Conservation (phyloP, 1,284 basidiomycete genomes). For the Hemileia vastatrix region DNA sequence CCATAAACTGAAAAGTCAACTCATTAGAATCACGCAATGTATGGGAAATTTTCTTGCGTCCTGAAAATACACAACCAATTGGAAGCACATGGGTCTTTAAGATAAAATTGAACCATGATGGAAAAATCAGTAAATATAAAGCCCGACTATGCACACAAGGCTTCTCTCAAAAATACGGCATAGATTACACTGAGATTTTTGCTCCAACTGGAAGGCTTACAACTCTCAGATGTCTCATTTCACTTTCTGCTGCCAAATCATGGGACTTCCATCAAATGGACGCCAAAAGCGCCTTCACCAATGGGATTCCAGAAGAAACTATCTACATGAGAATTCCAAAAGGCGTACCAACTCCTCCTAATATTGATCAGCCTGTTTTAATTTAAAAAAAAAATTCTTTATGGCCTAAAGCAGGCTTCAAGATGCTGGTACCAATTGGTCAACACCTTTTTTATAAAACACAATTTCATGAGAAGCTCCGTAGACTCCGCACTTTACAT, state of each 20-base stretch:
- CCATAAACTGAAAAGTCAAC: no score
- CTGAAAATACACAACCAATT: background rate
- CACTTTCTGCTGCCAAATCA: slow-evolving; percentile 12
- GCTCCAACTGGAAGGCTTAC: slow-evolving; percentile 10
- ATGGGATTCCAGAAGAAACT: no score
- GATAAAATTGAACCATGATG: slow-evolving; percentile 6
- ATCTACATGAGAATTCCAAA: no score
- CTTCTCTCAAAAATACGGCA: slow-evolving; percentile 15
- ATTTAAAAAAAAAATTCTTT: no score
- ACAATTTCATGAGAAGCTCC: no score
- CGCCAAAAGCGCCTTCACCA: slow-evolving; percentile 23
- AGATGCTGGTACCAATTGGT: no score
- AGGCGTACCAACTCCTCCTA: no score
- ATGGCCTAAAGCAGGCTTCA: no score
- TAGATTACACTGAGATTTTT: slow-evolving; percentile 23
- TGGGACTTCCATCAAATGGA: slow-evolving; percentile 15
- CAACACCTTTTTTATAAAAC: no score
- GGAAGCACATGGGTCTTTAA: slow-evolving; percentile 14
- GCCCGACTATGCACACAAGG: slow-evolving; percentile 22
- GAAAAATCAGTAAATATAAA: slow-evolving; percentile 13
- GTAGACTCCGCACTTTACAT: no score
- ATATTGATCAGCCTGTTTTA: no score
- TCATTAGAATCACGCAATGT: no score
- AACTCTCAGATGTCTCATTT: slow-evolving; percentile 11
- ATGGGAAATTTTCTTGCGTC: background rate